phyloP scores from a whole-genome alignment of 805 yeast species.

The Lachancea fermentati region DNA sequence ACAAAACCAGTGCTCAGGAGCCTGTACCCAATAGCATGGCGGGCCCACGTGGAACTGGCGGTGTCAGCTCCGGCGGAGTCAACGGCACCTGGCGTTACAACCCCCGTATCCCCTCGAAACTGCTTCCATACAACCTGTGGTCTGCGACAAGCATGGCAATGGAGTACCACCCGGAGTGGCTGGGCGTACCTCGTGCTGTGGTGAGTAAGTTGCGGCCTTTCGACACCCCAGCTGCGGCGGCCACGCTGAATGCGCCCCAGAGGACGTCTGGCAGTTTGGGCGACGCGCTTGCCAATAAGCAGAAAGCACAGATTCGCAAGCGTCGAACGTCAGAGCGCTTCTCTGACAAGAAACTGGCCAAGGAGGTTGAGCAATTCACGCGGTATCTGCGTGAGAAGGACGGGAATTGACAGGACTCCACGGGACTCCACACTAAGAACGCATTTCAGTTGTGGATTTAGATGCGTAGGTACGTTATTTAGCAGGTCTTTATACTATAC shows the following conservation, averaged over 20 bases:
- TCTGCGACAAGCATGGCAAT: conserved; percentile 27
- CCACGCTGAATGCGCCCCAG: neutral
- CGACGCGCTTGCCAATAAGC: neutral
- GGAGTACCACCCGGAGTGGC: conserved; percentile 32
- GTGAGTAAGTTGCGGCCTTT: conserved; percentile 25
- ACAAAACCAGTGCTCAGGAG: neutral
- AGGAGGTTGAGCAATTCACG: conserved; percentile 8
- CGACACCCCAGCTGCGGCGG: conserved; percentile 3
- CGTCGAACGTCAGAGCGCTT: neutral
- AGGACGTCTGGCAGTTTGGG: neutral
- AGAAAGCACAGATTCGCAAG: neutral
- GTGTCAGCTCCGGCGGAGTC: conserved; percentile 28
- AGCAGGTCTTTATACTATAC: conserved; percentile 8
- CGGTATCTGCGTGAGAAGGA: conserved; percentile 9
- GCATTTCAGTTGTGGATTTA: too few relatives aligned
- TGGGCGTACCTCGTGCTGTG: conserved; percentile 22
- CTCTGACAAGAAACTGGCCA: conserved; percentile 6
- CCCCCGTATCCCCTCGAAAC: conserved; percentile 20
- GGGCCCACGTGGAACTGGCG: conserved; percentile 28
- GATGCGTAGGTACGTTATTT: neutral
- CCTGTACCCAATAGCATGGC: conserved; percentile 11
- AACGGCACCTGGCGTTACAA: conserved; percentile 30
- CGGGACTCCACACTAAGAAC: neutral
- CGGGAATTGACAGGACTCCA: neutral
- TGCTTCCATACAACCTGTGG: conserved; percentile 27